A percentile compares a stretch with the other conserved stretches of the same genome.
Evolutionary conservation across 768 basidiomycete species (phyloP).

Genomic region (Podaxis pistillaris): DNA sequence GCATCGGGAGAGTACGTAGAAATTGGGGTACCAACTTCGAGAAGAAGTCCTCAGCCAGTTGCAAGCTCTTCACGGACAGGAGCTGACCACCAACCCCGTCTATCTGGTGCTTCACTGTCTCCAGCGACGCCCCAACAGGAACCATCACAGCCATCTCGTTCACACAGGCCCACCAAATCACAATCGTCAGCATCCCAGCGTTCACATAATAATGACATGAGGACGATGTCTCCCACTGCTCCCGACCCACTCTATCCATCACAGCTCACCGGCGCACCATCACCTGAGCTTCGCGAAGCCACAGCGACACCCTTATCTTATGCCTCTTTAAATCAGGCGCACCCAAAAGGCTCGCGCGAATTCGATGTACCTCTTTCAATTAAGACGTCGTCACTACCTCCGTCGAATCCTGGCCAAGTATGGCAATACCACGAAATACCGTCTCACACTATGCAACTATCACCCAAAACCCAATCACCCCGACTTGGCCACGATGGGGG

Average conservation of each 20-base stretch:
- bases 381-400: neutral
- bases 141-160: neutral
- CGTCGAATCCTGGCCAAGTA: no score
- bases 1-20: neutral
- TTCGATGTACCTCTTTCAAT: neutral
- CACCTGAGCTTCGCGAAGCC: neutral
- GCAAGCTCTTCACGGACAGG: neutral
- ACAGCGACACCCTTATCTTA: neutral
- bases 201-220: neutral
- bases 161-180: neutral
- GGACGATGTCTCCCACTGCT: neutral
- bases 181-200: neutral
- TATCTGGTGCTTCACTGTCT: neutral
- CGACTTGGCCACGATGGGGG: neutral
- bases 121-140: neutral
- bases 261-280: neutral
- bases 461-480: neutral
- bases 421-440: neutral
- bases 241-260: neutral
- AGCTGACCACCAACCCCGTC: no score
- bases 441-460: neutral
- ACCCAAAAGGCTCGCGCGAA: neutral
- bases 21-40: neutral
- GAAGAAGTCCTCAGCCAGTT: neutral
- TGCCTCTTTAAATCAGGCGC: neutral